Conservation (phyloP, 2,329 filamentous ascomycete species). For the Penicillium sp. region DNA sequence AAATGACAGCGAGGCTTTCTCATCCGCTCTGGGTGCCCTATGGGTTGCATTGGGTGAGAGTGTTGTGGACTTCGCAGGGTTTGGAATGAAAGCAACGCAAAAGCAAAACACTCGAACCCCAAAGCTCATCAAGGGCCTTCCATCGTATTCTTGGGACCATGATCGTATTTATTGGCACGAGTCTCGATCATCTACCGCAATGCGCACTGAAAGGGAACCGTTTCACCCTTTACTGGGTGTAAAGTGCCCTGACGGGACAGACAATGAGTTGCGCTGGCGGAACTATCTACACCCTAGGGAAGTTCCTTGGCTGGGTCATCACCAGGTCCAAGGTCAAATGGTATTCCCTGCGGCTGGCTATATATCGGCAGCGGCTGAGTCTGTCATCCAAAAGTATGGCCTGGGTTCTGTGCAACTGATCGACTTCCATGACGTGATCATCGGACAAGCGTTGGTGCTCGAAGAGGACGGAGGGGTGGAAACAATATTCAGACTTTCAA, state of each 20-base stretch:
- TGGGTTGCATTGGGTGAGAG: constrained; percentile 16
- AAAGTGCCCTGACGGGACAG: constrained; percentile 15
- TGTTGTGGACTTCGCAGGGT: constrained; percentile 13
- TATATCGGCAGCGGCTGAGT: constrained; percentile 27
- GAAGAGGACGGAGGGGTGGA: constrained; percentile 22
- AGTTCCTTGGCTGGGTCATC: constrained; percentile 33
- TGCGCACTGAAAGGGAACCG: constrained; percentile 8
- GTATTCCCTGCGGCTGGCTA: constrained; percentile 32
- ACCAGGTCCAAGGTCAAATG: constrained; percentile 31
- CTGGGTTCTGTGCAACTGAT: constrained; percentile 17
- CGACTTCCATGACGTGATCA: constrained; percentile 21
- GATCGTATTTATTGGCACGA: constrained; percentile 23
- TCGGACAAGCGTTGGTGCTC: constrained; percentile 25
- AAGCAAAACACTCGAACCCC: neutral
- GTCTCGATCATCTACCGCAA: constrained; percentile 12
- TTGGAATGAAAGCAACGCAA: constrained; percentile 1
- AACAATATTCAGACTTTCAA: constrained; percentile 18
- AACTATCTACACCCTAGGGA: constrained; percentile 30
- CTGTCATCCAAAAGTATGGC: constrained; percentile 13
- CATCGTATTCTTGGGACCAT: constrained; percentile 22
- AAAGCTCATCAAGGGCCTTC: constrained; percentile 15
- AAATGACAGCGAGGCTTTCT: constrained; percentile 9
- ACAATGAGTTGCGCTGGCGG: constrained; percentile 27
- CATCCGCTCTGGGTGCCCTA: constrained; percentile 15
- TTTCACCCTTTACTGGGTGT: constrained; percentile 21